Conservation (phyloP, 768 basidiomycete species). For the Harrya chromipes region DNA sequence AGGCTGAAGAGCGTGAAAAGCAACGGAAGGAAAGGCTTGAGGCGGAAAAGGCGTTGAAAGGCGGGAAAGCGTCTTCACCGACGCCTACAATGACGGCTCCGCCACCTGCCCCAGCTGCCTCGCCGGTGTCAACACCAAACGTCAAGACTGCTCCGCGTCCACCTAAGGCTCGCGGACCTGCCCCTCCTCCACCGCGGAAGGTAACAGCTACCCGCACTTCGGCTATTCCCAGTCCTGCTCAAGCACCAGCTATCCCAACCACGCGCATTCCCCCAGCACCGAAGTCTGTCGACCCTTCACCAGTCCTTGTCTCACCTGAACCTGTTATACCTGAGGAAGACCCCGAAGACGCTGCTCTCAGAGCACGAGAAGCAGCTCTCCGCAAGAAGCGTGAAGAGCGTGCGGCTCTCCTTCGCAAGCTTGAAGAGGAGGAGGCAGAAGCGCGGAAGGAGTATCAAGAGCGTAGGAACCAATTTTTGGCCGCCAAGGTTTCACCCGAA, state of each 20-base stretch:
- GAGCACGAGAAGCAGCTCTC: slow-evolving; percentile 67
- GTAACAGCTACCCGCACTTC: slow-evolving; percentile 7
- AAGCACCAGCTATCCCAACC: slow-evolving; percentile 18
- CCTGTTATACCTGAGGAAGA: slow-evolving; percentile 53
- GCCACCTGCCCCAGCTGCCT: slow-evolving; percentile 37
- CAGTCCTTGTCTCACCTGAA: slow-evolving; percentile 35
- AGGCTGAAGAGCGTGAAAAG: slow-evolving; percentile 77
- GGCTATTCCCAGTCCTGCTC: slow-evolving; percentile 23
- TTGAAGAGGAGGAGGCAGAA: slow-evolving; percentile 67
- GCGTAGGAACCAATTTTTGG: slow-evolving; percentile 33
- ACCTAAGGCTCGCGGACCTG: slow-evolving; percentile 36
- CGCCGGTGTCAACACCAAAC: slow-evolving; percentile 38
- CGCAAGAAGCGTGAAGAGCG: slow-evolving; percentile 73
- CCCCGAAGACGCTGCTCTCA: slow-evolving; percentile 71
- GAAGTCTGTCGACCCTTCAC: slow-evolving; percentile 50
- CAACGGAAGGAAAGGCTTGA: slow-evolving; percentile 71
- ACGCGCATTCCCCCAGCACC: slow-evolving; percentile 28
- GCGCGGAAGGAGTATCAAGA: slow-evolving; percentile 39
- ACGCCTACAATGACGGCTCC: slow-evolving; percentile 46
- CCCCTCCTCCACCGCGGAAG: slow-evolving; percentile 36
- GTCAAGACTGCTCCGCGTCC: slow-evolving; percentile 31
- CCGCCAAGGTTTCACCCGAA: slow-evolving; percentile 37
- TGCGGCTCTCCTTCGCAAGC: slow-evolving; percentile 60
- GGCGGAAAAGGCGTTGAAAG: slow-evolving; percentile 64
- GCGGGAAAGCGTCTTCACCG: slow-evolving; percentile 38